Evolutionary conservation across 148 eudicot genomes (phyloP), one percentile per base, ranked within the genome.

Genomic region (Chenopodium formosanum): DNA sequence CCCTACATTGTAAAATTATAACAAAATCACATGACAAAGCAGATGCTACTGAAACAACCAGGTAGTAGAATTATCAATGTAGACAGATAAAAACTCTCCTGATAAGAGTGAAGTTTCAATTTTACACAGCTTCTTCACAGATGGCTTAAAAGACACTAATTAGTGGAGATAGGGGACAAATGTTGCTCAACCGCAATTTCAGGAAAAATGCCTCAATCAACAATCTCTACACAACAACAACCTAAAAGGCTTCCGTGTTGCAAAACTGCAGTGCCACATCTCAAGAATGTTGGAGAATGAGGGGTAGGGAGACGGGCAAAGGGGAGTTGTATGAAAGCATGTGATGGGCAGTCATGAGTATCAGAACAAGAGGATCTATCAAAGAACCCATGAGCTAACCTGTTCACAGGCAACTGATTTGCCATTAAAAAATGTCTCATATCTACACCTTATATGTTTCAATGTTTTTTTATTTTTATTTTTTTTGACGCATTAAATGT

Each of bases 1-100:
- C 84, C 90, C 98, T 94, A 90, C 79, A 88, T 70, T 53, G 47
- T 75, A 40, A 71, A 76, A 22, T 20, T 4, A 60, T 0, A 46
- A 9, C 32, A 37, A 27, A 44, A 32, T 5, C 63, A 53, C 52
- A 19, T 19, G 11, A 40, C 11, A 76, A 25, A 60, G 25, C 40
- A 19, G 8, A 29, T 6, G 23, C 58, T 2, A 47, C 11, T 29
- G 34, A 27, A 73, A 77, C 31, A 31, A 13, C 25, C 34, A 63
- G 32, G 5, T 19, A 47, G 25, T 46, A 10, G 4, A 3, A 76
- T 17, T 75, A 75, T 58, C 70, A 67, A 67, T 56, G 62, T 17
- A 56, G 62, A n/a, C 16, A 10, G 25, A 23, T 65, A 27, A 27
- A 9, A n/a, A 67, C 16, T 25, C 70, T 67, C 70, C 29, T 67